These are phyloP conservation scores for Amphibolis antarctica DNA, from an alignment of 106 monocot genomes.

Conservation along the genomic window DNA sequence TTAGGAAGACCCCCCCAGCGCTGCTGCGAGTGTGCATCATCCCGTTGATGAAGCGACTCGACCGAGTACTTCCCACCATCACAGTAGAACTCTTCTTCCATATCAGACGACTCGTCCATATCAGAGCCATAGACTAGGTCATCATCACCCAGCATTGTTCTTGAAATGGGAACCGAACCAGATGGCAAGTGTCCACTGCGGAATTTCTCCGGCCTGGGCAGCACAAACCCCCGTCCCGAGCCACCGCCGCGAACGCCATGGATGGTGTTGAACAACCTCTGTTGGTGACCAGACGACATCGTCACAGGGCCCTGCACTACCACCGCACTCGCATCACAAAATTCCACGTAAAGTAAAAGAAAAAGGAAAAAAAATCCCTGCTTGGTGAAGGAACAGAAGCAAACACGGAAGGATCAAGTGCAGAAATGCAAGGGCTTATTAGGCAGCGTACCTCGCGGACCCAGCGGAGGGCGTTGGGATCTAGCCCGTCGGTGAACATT, in stretches of 20 bases:
- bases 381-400: not conserved
- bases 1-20: not conserved
- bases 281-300: constrained; percentile 6
- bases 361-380: not conserved
- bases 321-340: not conserved
- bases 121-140: constrained; percentile 49
- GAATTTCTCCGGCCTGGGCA: constrained; percentile 75
- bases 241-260: constrained; percentile 7
- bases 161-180: constrained; percentile 1
- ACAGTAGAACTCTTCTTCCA: constrained; percentile 40
- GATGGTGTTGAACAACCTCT: constrained; percentile 21
- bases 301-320: constrained; percentile 4
- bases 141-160: constrained; percentile 19
- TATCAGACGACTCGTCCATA: constrained; percentile 60
- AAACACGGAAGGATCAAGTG: not conserved
- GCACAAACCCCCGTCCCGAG: constrained; percentile 30
- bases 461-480: constrained; percentile 35
- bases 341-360: not conserved
- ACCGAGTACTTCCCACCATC: constrained; percentile 46
- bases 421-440: not conserved
- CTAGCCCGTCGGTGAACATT: constrained; percentile 37
- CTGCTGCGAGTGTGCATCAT: constrained; percentile 5
- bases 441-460: constrained; percentile 20
- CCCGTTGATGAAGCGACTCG: constrained; percentile 50
- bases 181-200: constrained; percentile 66